These are phyloP conservation scores for Rhizomucor miehei DNA, from an alignment of 371 early-diverging fungal genomes.

Conservation along the genomic window DNA sequence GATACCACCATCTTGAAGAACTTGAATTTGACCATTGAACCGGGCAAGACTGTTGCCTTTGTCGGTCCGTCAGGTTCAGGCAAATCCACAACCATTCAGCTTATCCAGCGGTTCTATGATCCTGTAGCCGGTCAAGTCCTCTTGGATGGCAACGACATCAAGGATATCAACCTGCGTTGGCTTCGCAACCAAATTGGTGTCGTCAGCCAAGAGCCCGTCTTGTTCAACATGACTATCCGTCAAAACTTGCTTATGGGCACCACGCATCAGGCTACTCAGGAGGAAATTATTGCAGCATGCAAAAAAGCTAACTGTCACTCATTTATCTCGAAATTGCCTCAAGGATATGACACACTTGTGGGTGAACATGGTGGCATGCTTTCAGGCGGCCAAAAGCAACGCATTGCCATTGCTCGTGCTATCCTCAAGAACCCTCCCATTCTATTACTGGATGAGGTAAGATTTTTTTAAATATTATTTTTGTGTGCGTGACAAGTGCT, in stretches of 20 bases:
- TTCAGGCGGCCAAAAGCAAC: constrained; percentile 72
- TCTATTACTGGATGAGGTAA: constrained; percentile 28
- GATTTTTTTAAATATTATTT: neutral
- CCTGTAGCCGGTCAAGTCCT: constrained; percentile 55
- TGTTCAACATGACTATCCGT: constrained; percentile 76
- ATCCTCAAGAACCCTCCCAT: constrained; percentile 30
- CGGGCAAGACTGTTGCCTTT: constrained; percentile 74
- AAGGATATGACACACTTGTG: constrained; percentile 66
- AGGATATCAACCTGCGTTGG: constrained; percentile 61
- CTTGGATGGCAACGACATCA: constrained; percentile 69
- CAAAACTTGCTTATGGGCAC: constrained; percentile 74
- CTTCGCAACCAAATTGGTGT: constrained; percentile 76
- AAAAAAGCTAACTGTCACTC: constrained; percentile 67
- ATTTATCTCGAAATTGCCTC: constrained; percentile 70
- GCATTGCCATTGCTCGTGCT: constrained; percentile 39
- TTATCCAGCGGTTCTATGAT: constrained; percentile 89
- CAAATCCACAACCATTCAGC: constrained; percentile 83
- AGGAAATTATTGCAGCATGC: constrained; percentile 56
- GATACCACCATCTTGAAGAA: constrained; percentile 61
- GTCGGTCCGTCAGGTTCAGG: constrained; percentile 87
- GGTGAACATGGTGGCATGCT: constrained; percentile 69
- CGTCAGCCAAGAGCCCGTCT: constrained; percentile 85
- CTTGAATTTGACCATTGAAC: constrained; percentile 56
- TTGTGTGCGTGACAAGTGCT: neutral
- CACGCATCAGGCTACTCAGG: constrained; percentile 28